Evolutionary conservation across 495 filamentous ascomycete species (phyloP).

Genomic region (Schizothecium vesticola): DNA sequence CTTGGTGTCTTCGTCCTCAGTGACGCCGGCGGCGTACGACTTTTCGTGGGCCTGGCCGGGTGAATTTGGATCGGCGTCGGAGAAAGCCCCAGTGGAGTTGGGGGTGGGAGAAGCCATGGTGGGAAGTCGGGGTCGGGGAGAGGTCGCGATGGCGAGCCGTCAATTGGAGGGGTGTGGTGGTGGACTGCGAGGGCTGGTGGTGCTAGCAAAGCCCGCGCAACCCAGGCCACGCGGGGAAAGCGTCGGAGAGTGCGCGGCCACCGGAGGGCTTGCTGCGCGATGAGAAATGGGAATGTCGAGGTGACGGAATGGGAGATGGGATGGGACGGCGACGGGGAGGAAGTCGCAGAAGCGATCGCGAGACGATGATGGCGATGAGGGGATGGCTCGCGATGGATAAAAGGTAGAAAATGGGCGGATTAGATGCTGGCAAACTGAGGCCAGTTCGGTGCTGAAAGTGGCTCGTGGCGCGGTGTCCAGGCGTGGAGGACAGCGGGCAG

Average conservation of each 20-base stretch:
- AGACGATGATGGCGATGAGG: neutral
- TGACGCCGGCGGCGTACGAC: constrained; percentile 30
- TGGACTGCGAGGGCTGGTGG: neutral
- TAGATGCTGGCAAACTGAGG: neutral
- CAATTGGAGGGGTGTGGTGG: neutral
- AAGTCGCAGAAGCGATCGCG: neutral
- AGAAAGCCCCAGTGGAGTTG: constrained; percentile 25
- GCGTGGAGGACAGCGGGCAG: constrained; percentile 3
- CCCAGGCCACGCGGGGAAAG: neutral
- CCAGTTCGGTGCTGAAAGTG: neutral
- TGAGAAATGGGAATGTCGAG: neutral
- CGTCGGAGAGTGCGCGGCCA: neutral
- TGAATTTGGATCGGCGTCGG: constrained; percentile 29
- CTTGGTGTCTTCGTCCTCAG: constrained; percentile 32
- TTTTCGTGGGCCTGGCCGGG: constrained; percentile 25
- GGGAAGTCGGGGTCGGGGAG: neutral
- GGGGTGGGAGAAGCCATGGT: constrained; percentile 33
- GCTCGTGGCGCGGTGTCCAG: neutral
- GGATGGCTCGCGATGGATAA: neutral
- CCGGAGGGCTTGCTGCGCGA: neutral
- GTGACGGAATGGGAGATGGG: neutral
- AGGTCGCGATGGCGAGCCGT: neutral
- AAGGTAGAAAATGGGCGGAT: neutral
- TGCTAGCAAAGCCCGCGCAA: neutral
- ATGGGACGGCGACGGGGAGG: neutral